Percentiles rank a stretch among this genome's conserved stretches.
These are phyloP conservation scores for Helotiales sp. DNA, from an alignment of 2,329 filamentous ascomycete species.

Conservation along the genomic window DNA sequence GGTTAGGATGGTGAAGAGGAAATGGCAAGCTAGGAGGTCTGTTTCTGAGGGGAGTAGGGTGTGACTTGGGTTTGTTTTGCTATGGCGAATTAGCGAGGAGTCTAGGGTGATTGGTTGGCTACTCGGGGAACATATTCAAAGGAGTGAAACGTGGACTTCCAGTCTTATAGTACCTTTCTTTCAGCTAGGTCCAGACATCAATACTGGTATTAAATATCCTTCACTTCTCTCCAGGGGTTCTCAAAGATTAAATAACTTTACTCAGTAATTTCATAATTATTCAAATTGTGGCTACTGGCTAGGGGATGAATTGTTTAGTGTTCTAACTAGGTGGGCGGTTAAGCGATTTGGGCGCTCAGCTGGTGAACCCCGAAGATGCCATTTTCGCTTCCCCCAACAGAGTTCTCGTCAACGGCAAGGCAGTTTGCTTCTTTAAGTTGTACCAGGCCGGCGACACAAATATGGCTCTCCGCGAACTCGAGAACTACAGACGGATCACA, in stretches of 20 bases:
- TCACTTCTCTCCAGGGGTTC: too few species aligned
- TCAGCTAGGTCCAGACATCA: too few species aligned
- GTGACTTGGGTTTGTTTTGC: not conserved
- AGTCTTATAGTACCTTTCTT: too few species aligned
- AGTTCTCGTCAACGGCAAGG: constrained; percentile 23
- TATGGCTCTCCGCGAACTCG: constrained; percentile 27
- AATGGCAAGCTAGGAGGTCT: constrained; percentile 22
- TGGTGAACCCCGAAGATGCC: constrained; percentile 22
- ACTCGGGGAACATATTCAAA: too few species aligned
- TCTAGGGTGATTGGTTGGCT: not conserved
- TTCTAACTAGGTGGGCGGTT: too few species aligned
- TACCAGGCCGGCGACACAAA: constrained; percentile 17
- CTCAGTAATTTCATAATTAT: too few species aligned
- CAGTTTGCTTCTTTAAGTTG: constrained; percentile 28
- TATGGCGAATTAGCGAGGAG: constrained; percentile 1
- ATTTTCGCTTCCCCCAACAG: constrained; percentile 25
- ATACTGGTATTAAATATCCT: too few species aligned
- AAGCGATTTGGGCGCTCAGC: too few species aligned
- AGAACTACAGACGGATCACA: constrained; percentile 24
- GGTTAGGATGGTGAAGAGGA: constrained; percentile 42
- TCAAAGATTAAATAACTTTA: too few species aligned
- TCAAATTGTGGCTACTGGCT: too few species aligned
- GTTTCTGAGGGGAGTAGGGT: constrained; percentile 17
- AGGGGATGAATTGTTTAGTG: too few species aligned
- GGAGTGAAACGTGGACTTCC: too few species aligned